Evolutionary conservation across 352 stramenopile species (phyloP).

Genomic region (Pythium phragmiticola): DNA sequence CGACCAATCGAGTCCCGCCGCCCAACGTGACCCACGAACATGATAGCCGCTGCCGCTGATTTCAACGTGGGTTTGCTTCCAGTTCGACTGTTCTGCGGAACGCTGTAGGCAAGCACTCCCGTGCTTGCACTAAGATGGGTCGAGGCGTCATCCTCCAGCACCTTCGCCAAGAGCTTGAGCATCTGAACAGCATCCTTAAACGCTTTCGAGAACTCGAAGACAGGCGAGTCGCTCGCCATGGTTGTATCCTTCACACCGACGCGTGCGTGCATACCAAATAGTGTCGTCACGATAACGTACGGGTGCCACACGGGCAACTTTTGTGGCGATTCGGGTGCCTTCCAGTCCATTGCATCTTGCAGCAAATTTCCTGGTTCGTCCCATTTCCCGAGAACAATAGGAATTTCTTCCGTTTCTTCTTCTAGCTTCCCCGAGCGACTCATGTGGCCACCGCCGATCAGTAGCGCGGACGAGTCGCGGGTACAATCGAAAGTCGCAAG

Average conservation of each 20-base stretch:
- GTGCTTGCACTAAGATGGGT: conserved; percentile 54
- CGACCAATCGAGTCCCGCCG: conserved; percentile 56
- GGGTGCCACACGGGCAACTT: conserved; percentile 85
- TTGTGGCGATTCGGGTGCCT: conserved; percentile 59
- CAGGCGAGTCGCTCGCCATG: conserved; percentile 57
- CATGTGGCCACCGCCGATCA: conserved; percentile 63
- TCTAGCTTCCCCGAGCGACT: conserved; percentile 12
- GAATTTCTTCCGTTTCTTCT: conserved; percentile 53
- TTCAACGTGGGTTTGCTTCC: background rate
- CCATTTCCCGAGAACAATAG: conserved; percentile 76
- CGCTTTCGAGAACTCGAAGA: conserved; percentile 66
- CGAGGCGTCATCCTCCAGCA: conserved; percentile 65
- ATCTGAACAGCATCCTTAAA: conserved; percentile 85
- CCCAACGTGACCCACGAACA: conserved; percentile 24
- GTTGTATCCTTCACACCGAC: conserved; percentile 76
- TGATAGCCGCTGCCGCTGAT: conserved; percentile 9
- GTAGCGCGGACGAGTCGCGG: conserved; percentile 72
- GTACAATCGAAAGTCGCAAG: conserved; percentile 79
- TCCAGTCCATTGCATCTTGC: conserved; percentile 79
- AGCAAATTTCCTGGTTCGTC: conserved; percentile 70
- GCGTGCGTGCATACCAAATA: conserved; percentile 83
- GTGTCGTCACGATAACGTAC: conserved; percentile 78
- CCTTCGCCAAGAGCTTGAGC: conserved; percentile 74
- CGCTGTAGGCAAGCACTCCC: conserved; percentile 57
- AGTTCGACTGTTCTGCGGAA: conserved; percentile 24